Base-by-base conservation (phyloP, 1,284 basidiomycete genomes). In the Boletus holoroseus region DNA sequence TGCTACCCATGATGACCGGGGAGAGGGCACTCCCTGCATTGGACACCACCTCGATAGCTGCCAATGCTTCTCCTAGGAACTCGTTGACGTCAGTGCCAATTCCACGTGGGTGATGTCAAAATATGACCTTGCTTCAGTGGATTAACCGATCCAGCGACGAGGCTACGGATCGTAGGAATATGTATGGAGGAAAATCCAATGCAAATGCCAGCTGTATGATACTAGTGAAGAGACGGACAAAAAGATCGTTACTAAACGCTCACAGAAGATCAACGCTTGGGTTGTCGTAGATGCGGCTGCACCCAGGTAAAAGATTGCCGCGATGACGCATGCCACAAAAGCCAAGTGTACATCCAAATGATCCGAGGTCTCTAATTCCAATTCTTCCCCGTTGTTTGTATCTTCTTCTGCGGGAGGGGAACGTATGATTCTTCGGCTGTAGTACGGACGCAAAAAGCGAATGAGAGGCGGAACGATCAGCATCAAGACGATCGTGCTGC, bases 1-100 rank as follows among this genome's bases (percentile, higher is more conserved):
- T 51, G 34, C n/a, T n/a, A n/a, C 63, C 63, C 63, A 66, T 64
- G 35, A 64, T 34, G 30, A 62, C 26, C 13, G 51, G 58, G 1
- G 68, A 71, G 20, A 70, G 30, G 7, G 62, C 24, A 3, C 24
- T 16, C 24, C 62, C 70, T 1, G 62, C 47, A 11, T 58, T 59
- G n/a, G 49, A 40, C 0, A 70, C 58, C 56, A 70, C 70, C n/a
- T 62, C 65, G 22, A 70, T 51, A 2, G 61, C 62, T 31, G 67
- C 65, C 26, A 70, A 47, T 15, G 64, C 61, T 16, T 70, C 62
- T 24, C 70, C 70, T 71, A 40, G 9, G n/a, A 3, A 22, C 0
- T 12, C n/a, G 3, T 22, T n/a, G 1, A 15, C 5, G 18, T 59
- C 12, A 54, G 32, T 26, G 2, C 11, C 20, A 6, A 46, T 28